phyloP scores from a whole-genome alignment of 192 early-diverging fungal genomes.

The Backusella circina region DNA sequence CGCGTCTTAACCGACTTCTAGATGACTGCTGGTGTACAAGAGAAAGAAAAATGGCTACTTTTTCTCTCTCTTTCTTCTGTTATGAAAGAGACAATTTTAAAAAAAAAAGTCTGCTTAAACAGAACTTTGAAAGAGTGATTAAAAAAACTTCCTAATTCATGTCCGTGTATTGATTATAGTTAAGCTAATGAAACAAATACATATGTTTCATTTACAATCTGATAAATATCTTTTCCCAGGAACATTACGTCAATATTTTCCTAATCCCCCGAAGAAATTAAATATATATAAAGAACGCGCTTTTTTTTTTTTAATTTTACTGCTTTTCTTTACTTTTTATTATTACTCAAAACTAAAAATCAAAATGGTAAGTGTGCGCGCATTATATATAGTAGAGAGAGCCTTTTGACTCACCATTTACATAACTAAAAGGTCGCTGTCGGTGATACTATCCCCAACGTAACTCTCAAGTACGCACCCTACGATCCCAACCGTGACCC shows the following conservation, averaged over 20 bases:
- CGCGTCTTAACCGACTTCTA: background rate
- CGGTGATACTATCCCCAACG: constrained; percentile 20
- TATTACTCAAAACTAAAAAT: background rate
- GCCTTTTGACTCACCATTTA: too few species aligned
- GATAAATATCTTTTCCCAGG: background rate
- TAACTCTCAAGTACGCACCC: constrained; percentile 22
- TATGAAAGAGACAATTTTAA: background rate
- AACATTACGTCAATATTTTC: background rate
- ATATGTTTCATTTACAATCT: background rate
- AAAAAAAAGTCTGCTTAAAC: background rate
- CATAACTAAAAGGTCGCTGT: background rate
- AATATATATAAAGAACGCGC: background rate
- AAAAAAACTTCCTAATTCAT: background rate
- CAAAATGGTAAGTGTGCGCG: background rate
- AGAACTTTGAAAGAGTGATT: background rate
- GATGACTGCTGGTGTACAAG: background rate
- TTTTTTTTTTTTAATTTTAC: background rate
- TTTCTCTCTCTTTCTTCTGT: background rate
- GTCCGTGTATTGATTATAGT: background rate
- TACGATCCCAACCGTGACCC: constrained; percentile 21
- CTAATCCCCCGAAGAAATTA: background rate
- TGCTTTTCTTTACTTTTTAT: background rate
- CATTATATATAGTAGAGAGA: too few species aligned
- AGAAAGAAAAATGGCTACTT: background rate
- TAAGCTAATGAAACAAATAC: background rate